phyloP scores from a whole-genome alignment of 139 green algal genomes.

The Haematococcus sp. region DNA sequence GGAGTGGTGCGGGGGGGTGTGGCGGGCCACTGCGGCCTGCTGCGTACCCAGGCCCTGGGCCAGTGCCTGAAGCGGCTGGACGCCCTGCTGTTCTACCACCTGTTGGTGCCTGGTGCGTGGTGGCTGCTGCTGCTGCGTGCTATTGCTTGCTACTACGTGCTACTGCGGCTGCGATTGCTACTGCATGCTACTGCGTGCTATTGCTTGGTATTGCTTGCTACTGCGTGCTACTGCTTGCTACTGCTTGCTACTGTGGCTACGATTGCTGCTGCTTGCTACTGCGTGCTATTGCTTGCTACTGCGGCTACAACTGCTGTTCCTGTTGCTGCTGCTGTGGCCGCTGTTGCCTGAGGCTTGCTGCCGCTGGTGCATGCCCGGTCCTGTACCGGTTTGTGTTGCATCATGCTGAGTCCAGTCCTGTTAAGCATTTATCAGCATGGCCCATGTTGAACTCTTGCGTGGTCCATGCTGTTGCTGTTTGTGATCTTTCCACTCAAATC shows the following conservation, averaged over 20 bases:
- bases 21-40: constrained; percentile 43
- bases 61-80: constrained; percentile 67
- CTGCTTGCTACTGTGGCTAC: too few relatives aligned
- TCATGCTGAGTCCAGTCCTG: too few relatives aligned
- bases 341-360: too few relatives aligned
- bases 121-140: background rate
- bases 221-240: constrained; percentile 1
- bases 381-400: too few relatives aligned
- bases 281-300: background rate
- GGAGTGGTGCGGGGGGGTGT: constrained; percentile 16
- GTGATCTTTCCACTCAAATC: too few relatives aligned
- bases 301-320: too few relatives aligned
- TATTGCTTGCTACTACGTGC: constrained; percentile 3
- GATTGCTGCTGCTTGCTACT: too few relatives aligned
- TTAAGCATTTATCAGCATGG: too few relatives aligned
- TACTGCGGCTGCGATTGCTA: background rate
- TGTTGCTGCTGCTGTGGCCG: too few relatives aligned
- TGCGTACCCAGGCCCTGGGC: constrained; percentile 60
- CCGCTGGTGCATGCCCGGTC: too few relatives aligned
- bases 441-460: too few relatives aligned
- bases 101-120: constrained; percentile 23
- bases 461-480: too few relatives aligned
- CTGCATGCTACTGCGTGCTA: background rate
- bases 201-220: background rate
- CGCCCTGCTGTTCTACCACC: constrained; percentile 61